A percentile compares a stretch with the other conserved stretches of the same genome.
Conservation (phyloP, 1,284 basidiomycete genomes). For the Apiotrichum sp. region DNA sequence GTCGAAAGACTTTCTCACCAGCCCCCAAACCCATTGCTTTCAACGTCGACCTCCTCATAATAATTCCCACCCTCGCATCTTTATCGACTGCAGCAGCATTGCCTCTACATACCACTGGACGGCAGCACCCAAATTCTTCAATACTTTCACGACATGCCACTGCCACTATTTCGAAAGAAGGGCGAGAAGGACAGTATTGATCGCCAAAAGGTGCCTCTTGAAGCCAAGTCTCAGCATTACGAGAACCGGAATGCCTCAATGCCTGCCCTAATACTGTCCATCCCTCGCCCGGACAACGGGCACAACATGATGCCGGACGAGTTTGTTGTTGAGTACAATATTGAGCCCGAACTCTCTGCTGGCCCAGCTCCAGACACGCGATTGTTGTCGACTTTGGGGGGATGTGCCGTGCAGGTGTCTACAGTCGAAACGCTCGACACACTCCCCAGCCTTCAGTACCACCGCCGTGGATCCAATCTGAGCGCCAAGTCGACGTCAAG, state of each 20-base stretch:
- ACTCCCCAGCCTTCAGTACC: not conserved
- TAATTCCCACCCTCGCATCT: too few species aligned
- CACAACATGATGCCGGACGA: not conserved
- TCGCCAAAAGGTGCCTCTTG: too few species aligned
- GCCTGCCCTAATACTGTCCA: too few species aligned
- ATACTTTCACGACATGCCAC: not conserved
- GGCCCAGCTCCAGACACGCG: not conserved
- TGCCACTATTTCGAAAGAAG: not conserved
- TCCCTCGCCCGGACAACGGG: too few species aligned
- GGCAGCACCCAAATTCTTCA: too few species aligned
- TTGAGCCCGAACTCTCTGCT: not conserved
- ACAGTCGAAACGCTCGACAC: not conserved
- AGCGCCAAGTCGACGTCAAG: not conserved
- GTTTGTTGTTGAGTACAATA: not conserved
- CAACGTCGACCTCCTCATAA: too few species aligned
- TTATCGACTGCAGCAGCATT: too few species aligned
- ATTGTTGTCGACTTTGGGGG: not conserved
- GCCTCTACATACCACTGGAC: too few species aligned
- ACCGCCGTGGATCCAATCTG: not conserved
- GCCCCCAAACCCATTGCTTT: too few species aligned
- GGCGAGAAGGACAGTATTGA: not conserved
- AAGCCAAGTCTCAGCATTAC: too few species aligned
- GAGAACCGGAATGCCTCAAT: too few species aligned
- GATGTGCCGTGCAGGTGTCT: not conserved
- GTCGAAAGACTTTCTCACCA: too few species aligned